These are phyloP conservation scores for Serendipita sp. DNA, from an alignment of 1,284 basidiomycete species.

Conservation along the genomic window DNA sequence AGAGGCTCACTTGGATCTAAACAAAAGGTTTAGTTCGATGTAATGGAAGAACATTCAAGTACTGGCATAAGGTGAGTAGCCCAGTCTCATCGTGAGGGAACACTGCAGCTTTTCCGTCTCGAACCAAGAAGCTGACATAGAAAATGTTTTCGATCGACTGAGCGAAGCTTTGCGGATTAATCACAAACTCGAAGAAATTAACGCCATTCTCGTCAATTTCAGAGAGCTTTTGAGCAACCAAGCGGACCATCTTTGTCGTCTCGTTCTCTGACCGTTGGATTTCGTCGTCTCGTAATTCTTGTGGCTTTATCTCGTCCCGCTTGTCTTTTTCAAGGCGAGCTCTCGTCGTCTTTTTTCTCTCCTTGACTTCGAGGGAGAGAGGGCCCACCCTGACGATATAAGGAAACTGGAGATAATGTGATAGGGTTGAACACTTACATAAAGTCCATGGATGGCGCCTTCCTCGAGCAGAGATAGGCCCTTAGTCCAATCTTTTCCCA, in stretches of 20 bases:
- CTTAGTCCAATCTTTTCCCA: conserved; percentile 65
- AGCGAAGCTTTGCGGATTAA: conserved; percentile 77
- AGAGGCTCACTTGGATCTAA: conserved; percentile 52
- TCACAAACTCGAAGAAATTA: conserved; percentile 70
- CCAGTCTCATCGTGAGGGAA: conserved; percentile 43
- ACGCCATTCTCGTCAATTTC: conserved; percentile 33
- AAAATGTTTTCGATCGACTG: conserved; percentile 92
- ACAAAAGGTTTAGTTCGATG: neutral
- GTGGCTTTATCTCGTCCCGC: conserved; percentile 50
- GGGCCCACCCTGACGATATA: conserved; percentile 52
- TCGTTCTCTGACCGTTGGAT: conserved; percentile 66
- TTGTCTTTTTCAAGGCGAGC: conserved; percentile 60
- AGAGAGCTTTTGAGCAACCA: conserved; percentile 35
- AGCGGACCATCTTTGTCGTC: conserved; percentile 53
- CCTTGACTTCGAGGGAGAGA: conserved; percentile 62
- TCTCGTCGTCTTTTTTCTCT: conserved; percentile 42
- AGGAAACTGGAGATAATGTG: neutral
- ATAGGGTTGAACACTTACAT: conserved; percentile 39
- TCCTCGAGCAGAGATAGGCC: conserved; percentile 56
- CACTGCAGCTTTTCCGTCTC: conserved; percentile 66
- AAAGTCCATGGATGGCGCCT: conserved; percentile 61
- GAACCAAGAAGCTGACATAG: conserved; percentile 80
- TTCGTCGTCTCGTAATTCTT: conserved; percentile 55
- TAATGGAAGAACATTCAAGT: neutral
- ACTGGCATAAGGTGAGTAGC: conserved; percentile 62